phyloP scores from a whole-genome alignment of 148 eudicot genomes.

The Rhododendron ferrugineum region DNA sequence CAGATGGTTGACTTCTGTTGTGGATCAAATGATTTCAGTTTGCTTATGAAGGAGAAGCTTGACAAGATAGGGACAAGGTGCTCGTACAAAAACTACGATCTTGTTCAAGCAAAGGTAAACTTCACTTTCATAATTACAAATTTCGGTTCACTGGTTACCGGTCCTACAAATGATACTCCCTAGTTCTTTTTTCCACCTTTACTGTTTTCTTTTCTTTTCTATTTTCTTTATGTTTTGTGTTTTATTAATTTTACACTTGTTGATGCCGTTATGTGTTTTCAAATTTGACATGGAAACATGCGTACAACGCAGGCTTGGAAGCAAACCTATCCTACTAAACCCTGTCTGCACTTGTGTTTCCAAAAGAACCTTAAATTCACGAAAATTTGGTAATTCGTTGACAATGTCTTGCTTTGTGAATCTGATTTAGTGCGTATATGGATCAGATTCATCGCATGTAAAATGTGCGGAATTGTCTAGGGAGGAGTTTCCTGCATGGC shows the following conservation, averaged over 20 bases:
- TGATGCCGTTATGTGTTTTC: background rate
- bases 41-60: slow-evolving; percentile 71
- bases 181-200: background rate
- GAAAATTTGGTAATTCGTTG: background rate
- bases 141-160: background rate
- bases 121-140: background rate
- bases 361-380: background rate
- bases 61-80: slow-evolving; percentile 68
- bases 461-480: background rate
- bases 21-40: slow-evolving; percentile 91
- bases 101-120: slow-evolving; percentile 68
- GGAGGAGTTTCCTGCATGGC: background rate
- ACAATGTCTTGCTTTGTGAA: background rate
- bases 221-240: background rate
- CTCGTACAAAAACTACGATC: slow-evolving; percentile 66
- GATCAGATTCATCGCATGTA: background rate
- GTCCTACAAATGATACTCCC: background rate
- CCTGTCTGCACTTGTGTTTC: background rate
- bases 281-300: background rate
- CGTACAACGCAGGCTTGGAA: background rate
- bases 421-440: background rate
- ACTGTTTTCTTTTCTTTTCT: background rate
- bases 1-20: slow-evolving; percentile 98
- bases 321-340: background rate
- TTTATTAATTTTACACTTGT: background rate